Evolutionary conservation across 1,139 yeast species (phyloP), one percentile per base, ranked within the genome.

Genomic region (Candida sp.): DNA sequence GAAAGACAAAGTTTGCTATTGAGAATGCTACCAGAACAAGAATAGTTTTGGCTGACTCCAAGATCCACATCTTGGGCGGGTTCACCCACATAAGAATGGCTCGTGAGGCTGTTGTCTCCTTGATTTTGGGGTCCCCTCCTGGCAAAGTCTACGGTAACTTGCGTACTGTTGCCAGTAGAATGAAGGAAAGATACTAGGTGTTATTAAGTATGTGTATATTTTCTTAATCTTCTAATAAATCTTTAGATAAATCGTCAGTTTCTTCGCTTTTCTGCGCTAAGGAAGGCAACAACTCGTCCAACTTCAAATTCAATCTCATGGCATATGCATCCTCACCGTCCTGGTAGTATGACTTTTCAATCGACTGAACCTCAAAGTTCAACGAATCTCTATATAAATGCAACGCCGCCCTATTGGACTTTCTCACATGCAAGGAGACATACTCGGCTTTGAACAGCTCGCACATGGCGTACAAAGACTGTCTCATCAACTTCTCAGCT

Each of bases 311-410:
- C 63, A 88, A 87, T 65, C 84, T 86, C 99, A 94, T 94, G 41
- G 96, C 89, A 69, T 92, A 94, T n/a, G 99, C 99, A 72, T 96
- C 98, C 69, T 96, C 99, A 28, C 97, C 97, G 69, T 94, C 98
- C 53, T 94, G 98, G 66, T 94, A 94, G 68, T 96, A 94, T 23
- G 88, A 81, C 60, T 85, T 88, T 63, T 93, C 98, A 53, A 94
- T 86, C 44, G 87, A 84, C 51, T 88, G 79, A 44, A 91, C 94
- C 62, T 85, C 93, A 67, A 96, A 94, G 55, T 83, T 77, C 55
- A 96, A 78, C 4, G 97, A 89, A 64, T 91, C 97, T 66, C 89
- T 80, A 74, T 94, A 94, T 57, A 94, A 79, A 71, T 92, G 97
- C 63, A 93, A 78, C 11, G 99, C 99, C 12, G 99, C 99, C 63